Conservation (phyloP, 768 basidiomycete genomes). For the Leccinum olivaceopallidum region DNA sequence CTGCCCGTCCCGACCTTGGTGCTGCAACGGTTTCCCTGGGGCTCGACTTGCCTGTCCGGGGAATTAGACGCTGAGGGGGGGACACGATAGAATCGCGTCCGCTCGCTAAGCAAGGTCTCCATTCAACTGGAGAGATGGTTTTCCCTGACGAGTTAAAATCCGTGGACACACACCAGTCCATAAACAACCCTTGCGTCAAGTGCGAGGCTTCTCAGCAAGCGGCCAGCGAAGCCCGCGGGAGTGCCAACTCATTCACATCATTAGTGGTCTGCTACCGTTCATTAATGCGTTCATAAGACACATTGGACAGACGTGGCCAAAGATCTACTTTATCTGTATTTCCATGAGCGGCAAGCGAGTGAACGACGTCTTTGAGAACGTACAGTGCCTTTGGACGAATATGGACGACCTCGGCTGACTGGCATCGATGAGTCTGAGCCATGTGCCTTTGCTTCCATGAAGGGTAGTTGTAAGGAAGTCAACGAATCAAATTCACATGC, state of each 20-base stretch:
- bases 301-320: not conserved
- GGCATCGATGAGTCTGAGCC: not conserved
- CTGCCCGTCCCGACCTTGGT: constrained; percentile 11
- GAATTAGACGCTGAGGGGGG: constrained; percentile 17
- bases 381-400: not conserved
- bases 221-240: constrained; percentile 21
- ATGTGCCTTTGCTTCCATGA: not conserved
- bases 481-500: constrained; percentile 16
- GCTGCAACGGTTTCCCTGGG: constrained; percentile 2
- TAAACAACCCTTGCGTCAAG: constrained; percentile 12
- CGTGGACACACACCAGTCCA: constrained; percentile 20
- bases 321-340: not conserved
- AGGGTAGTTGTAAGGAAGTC: constrained; percentile 21
- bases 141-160: constrained; percentile 13
- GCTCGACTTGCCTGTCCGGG: constrained; percentile 19
- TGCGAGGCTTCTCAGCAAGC: constrained; percentile 22
- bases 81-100: not conserved
- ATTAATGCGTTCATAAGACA: constrained; percentile 4
- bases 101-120: constrained; percentile 16
- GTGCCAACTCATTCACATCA: constrained; percentile 8
- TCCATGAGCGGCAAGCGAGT: not conserved
- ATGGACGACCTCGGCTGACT: not conserved
- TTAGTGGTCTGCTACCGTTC: constrained; percentile 2
- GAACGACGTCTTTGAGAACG: constrained; percentile 1
- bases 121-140: constrained; percentile 8